A percentile compares a stretch with the other conserved stretches of the same genome.
phyloP scores from a whole-genome alignment of 306 rosid genomes.

The Benincasa hispida region DNA sequence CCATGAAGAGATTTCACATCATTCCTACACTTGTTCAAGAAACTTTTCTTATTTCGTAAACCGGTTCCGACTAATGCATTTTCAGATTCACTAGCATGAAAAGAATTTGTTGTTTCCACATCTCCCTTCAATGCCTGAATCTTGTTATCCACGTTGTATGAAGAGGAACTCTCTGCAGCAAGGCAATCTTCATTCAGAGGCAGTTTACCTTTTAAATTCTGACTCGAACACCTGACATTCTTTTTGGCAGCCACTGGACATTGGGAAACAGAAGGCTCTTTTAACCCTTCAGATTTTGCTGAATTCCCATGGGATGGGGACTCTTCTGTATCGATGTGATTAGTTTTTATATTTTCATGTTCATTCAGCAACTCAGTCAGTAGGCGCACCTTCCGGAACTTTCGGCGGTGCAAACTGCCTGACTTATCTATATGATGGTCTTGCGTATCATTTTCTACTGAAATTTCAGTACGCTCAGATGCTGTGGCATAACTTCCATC shows the following conservation, averaged over 20 bases:
- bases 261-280: conserved; percentile 20
- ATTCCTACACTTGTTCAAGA: conserved; percentile 23
- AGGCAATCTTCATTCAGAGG: conserved; percentile 33
- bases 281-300: conserved; percentile 29
- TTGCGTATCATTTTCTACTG: conserved; percentile 28
- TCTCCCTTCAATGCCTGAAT: conserved; percentile 23
- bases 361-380: conserved; percentile 70
- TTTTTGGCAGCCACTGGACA: conserved; percentile 40
- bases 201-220: conserved; percentile 52
- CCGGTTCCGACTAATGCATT: conserved; percentile 20
- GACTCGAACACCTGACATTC: conserved; percentile 22
- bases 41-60: conserved; percentile 26
- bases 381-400: conserved; percentile 66
- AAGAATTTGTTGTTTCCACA: conserved; percentile 19
- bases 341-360: conserved; percentile 36
- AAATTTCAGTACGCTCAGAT: conserved; percentile 27
- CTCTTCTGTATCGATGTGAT: conserved; percentile 15
- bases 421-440: conserved; percentile 40
- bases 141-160: conserved; percentile 20
- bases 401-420: conserved; percentile 39
- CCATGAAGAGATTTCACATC: conserved; percentile 29
- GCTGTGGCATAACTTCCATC: conserved; percentile 26
- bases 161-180: conserved; percentile 21
- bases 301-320: conserved; percentile 30
- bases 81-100: conserved; percentile 17